Base-by-base conservation (phyloP, 1,284 basidiomycete species). In the Xerocomus amazonicus region DNA sequence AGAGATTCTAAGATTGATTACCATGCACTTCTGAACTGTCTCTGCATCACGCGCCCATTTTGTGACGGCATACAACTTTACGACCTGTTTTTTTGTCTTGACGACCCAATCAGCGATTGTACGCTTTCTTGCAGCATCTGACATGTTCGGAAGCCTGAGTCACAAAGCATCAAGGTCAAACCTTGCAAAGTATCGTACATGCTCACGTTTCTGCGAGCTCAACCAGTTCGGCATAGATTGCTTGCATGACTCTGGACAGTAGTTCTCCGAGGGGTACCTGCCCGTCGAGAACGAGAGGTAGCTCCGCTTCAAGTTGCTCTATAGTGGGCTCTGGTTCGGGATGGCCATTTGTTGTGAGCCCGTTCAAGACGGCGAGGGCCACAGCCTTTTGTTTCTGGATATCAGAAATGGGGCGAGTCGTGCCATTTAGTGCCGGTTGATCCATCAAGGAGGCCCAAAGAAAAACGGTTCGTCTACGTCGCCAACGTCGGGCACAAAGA, bases 91-190 rank as follows among this genome's bases (percentile, higher is more conserved):
- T 70, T 95, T 90, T 10, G 83, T 89, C 63, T 86, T 84, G 28
- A 93, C 83, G 1, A 93, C 90, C 78, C 90, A 94, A 57, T 92
- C 87, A 9, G 90, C 90, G 36, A 96, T 74, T 23, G 79, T 84
- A 31, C 87, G 81, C 61, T 94, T 93, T 43, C 90, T 80, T 33
- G 84, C 85, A n/a, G 73, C 73, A 62, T 93, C 90, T 12, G 89
- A 84, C 76, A 89, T 84, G 56, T 85, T 85, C 10, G 92, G 90
- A 68, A 95, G 79, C 28, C 90, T 92, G 57, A 6, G 61, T 42
- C 37, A 36, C 16, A 6, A 34, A 40, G 26, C 6, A 45, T 53
- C 43, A 56, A 27, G 38, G 31, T 43, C 12, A 2, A 26, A 23
- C n/a, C 42, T 28, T 33, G 13, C 34, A 34, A 50, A 28, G 33